phyloP scores from a whole-genome alignment of 306 rosid genomes.

The Corylus heterophylla region DNA sequence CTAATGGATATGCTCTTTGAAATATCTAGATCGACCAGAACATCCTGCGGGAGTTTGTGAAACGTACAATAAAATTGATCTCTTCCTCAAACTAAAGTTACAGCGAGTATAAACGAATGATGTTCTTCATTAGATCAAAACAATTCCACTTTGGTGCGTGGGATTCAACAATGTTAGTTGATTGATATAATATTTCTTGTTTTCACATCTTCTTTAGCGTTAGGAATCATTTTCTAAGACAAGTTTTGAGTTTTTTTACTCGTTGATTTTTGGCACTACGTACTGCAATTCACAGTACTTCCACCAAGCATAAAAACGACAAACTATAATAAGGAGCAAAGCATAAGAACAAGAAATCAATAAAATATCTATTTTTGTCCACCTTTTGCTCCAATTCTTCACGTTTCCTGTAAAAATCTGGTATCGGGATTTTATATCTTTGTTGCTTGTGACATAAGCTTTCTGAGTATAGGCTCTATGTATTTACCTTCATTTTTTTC shows the following conservation, averaged over 20 bases:
- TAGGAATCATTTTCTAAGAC: background rate
- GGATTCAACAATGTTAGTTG: conserved; percentile 3
- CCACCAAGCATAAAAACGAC: background rate
- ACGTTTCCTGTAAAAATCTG: background rate
- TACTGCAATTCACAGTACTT: background rate
- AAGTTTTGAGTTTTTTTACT: background rate
- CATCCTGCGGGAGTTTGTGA: conserved; percentile 21
- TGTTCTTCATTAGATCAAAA: conserved; percentile 6
- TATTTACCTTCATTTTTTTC: too few species aligned
- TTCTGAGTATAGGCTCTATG: background rate
- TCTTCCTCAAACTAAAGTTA: conserved; percentile 15
- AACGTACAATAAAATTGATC: conserved; percentile 19
- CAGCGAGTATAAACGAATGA: conserved; percentile 9
- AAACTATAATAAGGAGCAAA: background rate
- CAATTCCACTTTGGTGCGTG: background rate
- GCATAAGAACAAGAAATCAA: background rate
- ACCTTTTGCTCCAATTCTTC: background rate
- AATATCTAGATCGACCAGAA: background rate
- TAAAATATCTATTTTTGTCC: background rate
- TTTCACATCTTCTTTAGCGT: background rate
- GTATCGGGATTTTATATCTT: background rate
- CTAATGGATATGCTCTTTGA: conserved; percentile 32
- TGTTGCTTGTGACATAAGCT: background rate
- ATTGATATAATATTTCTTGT: conserved; percentile 13
- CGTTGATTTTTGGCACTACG: too few species aligned